Evolutionary conservation across 169 alveolate genomes (phyloP), one percentile per base, ranked within the genome.

Genomic region (Eimeria mitis): DNA sequence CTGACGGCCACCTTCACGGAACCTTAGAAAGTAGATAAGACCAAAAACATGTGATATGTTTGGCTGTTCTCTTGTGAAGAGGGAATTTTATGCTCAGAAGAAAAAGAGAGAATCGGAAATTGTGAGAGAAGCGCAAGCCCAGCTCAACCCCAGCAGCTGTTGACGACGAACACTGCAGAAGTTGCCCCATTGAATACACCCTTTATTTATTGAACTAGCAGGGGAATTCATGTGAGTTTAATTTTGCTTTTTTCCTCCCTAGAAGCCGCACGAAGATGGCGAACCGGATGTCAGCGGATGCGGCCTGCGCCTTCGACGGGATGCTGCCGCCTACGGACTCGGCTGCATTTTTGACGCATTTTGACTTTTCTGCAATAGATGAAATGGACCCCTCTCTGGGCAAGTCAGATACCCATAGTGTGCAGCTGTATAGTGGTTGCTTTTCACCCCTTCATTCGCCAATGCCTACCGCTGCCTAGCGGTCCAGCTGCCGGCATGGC

Each of bases 371-470:
- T 44, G 98, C 99, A 34, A 97, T 98, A 79, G 99, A 99, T 92
- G 99, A 98, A 84, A 97, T 98, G 97, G 99, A 99, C 95, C 99
- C 99, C 54, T 97, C 99, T 54, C 97, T 99, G 59, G 97, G 99
- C 97, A 95, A 91, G 95, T 14, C 88, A 28, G 56, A n/a, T 42
- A 25, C 16, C 9, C 37, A 14, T 19, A 16, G 47, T 65, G 87
- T 40, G 54, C 54, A 44, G 56, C 19, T 9, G 9, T 44, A 2
- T 23, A 70, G 7, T 11, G 79, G n/a, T 37, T 37, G 79, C 47
- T 8, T 76, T 25, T n/a, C n/a, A n/a, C 16, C 40, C 87, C 44
- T 0, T 25, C 25, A 28, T 1, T 47, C 25, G 25, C 61, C 87
- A 44, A 5, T 23, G 54, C 87, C 56, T 28, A 40, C 40, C 49